Base-by-base conservation (phyloP, 768 basidiomycete species). In the Mycena kentingensis region DNA sequence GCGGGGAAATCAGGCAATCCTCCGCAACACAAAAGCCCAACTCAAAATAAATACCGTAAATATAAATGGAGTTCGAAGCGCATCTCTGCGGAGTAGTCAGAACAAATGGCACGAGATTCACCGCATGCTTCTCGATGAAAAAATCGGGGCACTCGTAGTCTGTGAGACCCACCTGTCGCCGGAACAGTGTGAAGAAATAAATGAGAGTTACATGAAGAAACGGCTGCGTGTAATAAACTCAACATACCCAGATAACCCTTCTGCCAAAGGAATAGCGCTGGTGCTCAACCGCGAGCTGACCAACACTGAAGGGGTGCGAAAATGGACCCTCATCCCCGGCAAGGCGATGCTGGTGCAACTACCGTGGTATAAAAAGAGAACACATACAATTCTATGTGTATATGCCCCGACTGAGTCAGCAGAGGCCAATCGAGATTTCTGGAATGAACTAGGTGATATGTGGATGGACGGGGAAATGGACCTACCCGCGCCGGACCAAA, bases 381-480 rank as follows among this genome's bases (percentile, higher is more conserved):
- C 53, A 5, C 28, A 64, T 0, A 57, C 44, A 3, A 36, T 67
- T 0, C 31, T 65, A 0, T 63, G 60, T 4, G 16, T 64, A 0
- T 68, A 68, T 11, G 54, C 64, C 3, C 67, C 64, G 0, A 62
- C 67, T 27, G 28, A 52, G 22, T 29, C 26, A 3, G 4, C 25
- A 0, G 31, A 46, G 3, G 53, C 61, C 12, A 26, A 42, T 3
- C 45, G 57, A 5, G 3, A 22, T 0, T 64, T 61, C 52, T 67
- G 65, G 65, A n/a, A 21, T 22, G 7, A 34, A 7, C 13, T 55
- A 21, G 16, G 39, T 4, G 28, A 27, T 0, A 16, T 66, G 1
- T 28, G 41, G 31, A 38, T 32, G 1, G 39, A 25, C 36, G 7
- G 12, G 18, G 36, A 37, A 5, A 24, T 1, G n/a, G 32, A 55